These are phyloP conservation scores for Daldinia sp. DNA, from an alignment of 2,329 filamentous ascomycete genomes.

Conservation along the genomic window DNA sequence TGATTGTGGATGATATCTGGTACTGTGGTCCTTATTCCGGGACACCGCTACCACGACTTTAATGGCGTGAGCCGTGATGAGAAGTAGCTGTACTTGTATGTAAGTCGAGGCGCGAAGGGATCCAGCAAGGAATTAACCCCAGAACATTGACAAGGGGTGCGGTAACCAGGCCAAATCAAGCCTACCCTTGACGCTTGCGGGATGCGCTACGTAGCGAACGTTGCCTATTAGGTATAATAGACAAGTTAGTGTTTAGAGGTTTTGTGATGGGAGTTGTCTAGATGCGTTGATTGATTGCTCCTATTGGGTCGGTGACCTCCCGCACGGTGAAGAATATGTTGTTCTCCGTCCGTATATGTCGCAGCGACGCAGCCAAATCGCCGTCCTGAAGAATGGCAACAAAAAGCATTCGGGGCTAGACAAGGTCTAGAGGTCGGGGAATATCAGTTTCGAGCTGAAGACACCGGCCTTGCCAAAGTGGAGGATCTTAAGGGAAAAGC, in stretches of 20 bases:
- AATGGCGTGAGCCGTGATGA: constrained; percentile 15
- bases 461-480: constrained; percentile 30
- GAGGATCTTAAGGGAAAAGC: constrained; percentile 39
- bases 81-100: constrained; percentile 38
- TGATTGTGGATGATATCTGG: constrained; percentile 32
- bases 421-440: constrained; percentile 10
- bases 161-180: constrained; percentile 36
- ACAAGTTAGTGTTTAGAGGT: constrained; percentile 23
- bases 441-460: constrained; percentile 20
- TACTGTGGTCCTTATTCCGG: constrained; percentile 33
- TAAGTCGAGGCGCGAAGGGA: constrained; percentile 34
- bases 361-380: constrained; percentile 15
- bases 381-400: not conserved
- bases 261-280: constrained; percentile 29
- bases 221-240: constrained; percentile 38
- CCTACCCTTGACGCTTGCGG: constrained; percentile 37
- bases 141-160: constrained; percentile 33
- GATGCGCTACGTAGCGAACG: constrained; percentile 40
- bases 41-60: constrained; percentile 27
- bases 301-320: constrained; percentile 26
- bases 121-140: constrained; percentile 36
- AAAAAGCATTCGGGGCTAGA: constrained; percentile 9
- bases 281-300: constrained; percentile 36
- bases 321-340: constrained; percentile 21
- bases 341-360: constrained; percentile 31